Conservation (phyloP, 371 early-diverging fungal genomes). For the Basidiobolus meristosporus region DNA sequence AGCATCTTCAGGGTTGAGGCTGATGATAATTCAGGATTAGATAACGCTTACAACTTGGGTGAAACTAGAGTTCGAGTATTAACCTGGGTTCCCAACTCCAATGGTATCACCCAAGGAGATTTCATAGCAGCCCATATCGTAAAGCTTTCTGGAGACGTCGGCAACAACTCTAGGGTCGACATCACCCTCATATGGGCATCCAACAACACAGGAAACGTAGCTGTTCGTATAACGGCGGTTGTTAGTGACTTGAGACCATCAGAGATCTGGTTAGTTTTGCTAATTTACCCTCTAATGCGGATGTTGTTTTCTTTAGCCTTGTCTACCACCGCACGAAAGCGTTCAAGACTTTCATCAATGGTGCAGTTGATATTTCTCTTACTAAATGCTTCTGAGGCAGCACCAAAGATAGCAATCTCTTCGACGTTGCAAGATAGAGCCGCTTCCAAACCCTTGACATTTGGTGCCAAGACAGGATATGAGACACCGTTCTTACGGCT, state of each 20-base stretch:
- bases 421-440: constrained; percentile 60
- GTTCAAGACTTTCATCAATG: constrained; percentile 57
- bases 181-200: constrained; percentile 86
- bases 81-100: constrained; percentile 71
- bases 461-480: constrained; percentile 88
- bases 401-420: constrained; percentile 87
- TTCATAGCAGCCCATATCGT: constrained; percentile 91
- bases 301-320: constrained; percentile 47
- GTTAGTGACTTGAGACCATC: not conserved
- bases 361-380: constrained; percentile 85
- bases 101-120: constrained; percentile 94
- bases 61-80: not conserved
- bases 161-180: constrained; percentile 56
- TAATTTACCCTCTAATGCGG: constrained; percentile 50
- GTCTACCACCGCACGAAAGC: constrained; percentile 49
- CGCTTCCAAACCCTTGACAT: constrained; percentile 64
- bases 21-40: constrained; percentile 1
- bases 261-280: not conserved
- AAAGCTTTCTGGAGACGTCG: constrained; percentile 43
- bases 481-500: constrained; percentile 29
- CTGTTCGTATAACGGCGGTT: constrained; percentile 9
- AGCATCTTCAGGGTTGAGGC: constrained; percentile 54
- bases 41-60: too few relatives aligned
- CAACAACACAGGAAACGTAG: constrained; percentile 82
- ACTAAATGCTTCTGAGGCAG: constrained; percentile 79